phyloP scores from a whole-genome alignment of 768 basidiomycete species.

The Suillus brevipes region DNA sequence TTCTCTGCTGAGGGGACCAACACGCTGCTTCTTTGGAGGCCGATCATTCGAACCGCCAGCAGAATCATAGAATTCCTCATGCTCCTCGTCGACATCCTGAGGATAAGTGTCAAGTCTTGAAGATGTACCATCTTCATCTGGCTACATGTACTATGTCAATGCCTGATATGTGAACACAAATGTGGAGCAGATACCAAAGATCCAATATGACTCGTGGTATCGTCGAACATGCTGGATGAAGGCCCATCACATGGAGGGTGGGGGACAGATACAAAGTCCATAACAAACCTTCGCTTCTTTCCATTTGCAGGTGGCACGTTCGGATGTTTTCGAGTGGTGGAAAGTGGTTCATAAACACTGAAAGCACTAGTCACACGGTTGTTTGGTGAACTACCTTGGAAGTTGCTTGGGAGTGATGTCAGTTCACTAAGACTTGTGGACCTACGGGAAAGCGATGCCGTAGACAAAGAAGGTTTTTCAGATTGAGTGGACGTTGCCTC shows the following conservation, averaged over 20 bases:
- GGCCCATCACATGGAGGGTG: not conserved
- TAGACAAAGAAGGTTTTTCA: not conserved
- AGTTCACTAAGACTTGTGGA: constrained; percentile 25
- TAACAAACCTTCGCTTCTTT: not conserved
- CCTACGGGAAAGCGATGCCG: not conserved
- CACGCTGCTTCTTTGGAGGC: not conserved
- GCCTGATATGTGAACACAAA: not conserved
- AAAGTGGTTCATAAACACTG: not conserved
- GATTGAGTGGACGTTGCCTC: not conserved
- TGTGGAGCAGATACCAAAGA: not conserved
- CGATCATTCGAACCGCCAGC: not conserved
- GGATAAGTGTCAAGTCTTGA: not conserved
- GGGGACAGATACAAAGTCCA: constrained; percentile 1
- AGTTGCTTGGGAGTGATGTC: constrained; percentile 31
- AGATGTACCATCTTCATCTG: not conserved
- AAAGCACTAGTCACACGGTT: not conserved
- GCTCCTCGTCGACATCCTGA: not conserved
- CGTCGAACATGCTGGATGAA: not conserved
- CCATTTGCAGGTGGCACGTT: not conserved
- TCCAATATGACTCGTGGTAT: not conserved
- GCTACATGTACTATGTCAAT: not conserved
- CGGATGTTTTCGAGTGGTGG: not conserved
- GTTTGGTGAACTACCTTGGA: not conserved
- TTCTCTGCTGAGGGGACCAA: not conserved
- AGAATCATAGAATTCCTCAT: not conserved